Percentiles rank a stretch among this genome's conserved stretches.
phyloP scores from a whole-genome alignment of 2,329 filamentous ascomycete genomes.

The Neoscytalidium dimidiatum region DNA sequence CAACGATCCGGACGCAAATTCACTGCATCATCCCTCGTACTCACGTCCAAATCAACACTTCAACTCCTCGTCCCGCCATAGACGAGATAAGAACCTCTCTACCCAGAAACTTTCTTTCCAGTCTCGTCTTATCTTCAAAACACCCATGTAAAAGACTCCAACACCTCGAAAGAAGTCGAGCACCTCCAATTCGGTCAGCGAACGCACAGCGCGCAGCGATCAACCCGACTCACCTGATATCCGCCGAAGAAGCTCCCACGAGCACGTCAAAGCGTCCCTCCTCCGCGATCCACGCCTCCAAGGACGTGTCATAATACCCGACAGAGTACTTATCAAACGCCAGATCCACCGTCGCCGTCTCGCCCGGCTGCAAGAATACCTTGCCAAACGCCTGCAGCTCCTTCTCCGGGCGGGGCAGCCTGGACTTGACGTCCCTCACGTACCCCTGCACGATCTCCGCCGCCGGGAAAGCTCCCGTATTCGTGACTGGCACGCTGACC shows the following conservation, averaged over 20 bases:
- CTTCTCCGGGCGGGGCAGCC: constrained; percentile 67
- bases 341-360: constrained; percentile 36
- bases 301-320: constrained; percentile 63
- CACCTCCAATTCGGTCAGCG: background rate
- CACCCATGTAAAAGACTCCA: constrained; percentile 67
- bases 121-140: constrained; percentile 46
- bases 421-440: constrained; percentile 62
- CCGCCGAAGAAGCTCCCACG: constrained; percentile 62
- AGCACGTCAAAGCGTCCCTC: constrained; percentile 63
- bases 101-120: no score
- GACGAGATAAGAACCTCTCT: no score
- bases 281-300: constrained; percentile 66
- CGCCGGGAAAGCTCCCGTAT: constrained; percentile 60
- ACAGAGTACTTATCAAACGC: constrained; percentile 49
- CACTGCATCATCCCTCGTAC: no score
- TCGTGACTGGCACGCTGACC: constrained; percentile 53
- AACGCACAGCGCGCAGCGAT: no score
- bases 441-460: constrained; percentile 70
- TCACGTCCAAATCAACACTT: no score
- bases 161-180: constrained; percentile 55
- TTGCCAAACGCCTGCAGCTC: constrained; percentile 68
- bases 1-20: no score
- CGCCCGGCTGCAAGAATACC: constrained; percentile 37
- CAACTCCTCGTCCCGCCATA: no score
- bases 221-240: constrained; percentile 59